A percentile compares a stretch with the other conserved stretches of the same genome.
Conservation (phyloP, 768 basidiomycete genomes). For the Amanita rimosa region DNA sequence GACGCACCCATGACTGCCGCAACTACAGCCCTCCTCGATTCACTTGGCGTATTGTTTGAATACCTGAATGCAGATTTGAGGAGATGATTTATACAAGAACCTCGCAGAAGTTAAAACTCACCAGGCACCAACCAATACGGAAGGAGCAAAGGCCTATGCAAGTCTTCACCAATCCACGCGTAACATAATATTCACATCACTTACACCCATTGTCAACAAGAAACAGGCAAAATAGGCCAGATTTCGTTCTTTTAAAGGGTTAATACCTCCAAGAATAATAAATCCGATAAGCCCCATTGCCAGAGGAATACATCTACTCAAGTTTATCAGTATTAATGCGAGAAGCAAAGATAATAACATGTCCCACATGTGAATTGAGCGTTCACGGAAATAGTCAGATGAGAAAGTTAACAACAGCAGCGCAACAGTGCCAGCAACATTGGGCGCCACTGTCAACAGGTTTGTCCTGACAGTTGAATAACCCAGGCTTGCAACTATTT, state of each 20-base stretch:
- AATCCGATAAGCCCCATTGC: slow-evolving; percentile 28
- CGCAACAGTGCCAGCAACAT: slow-evolving; percentile 35
- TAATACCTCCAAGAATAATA: slow-evolving; percentile 33
- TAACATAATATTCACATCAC: slow-evolving; percentile 7
- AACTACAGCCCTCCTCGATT: slow-evolving; percentile 36
- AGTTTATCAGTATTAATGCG: background rate
- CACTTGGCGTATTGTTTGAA: slow-evolving; percentile 38
- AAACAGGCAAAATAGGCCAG: slow-evolving; percentile 47
- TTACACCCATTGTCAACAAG: slow-evolving; percentile 36
- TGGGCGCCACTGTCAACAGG: slow-evolving; percentile 40
- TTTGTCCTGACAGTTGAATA: slow-evolving; percentile 41
- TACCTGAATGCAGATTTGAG: slow-evolving; percentile 17
- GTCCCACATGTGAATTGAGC: slow-evolving; percentile 35
- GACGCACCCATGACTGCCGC: slow-evolving; percentile 39
- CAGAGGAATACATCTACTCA: slow-evolving; percentile 28
- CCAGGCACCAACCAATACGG: slow-evolving; percentile 33
- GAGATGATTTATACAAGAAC: background rate
- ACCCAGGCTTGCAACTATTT: slow-evolving; percentile 33
- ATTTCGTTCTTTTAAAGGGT: slow-evolving; percentile 24
- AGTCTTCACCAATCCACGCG: background rate
- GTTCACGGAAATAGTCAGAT: slow-evolving; percentile 39
- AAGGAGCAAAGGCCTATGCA: slow-evolving; percentile 32
- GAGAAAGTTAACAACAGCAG: slow-evolving; percentile 35
- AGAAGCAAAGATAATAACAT: slow-evolving; percentile 7
- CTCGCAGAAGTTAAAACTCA: slow-evolving; percentile 5